Percentiles rank a stretch among this genome's conserved stretches.
Evolutionary conservation across 2,329 filamentous ascomycete species (phyloP).

Genomic region (Aotearoamyces nothofagi): DNA sequence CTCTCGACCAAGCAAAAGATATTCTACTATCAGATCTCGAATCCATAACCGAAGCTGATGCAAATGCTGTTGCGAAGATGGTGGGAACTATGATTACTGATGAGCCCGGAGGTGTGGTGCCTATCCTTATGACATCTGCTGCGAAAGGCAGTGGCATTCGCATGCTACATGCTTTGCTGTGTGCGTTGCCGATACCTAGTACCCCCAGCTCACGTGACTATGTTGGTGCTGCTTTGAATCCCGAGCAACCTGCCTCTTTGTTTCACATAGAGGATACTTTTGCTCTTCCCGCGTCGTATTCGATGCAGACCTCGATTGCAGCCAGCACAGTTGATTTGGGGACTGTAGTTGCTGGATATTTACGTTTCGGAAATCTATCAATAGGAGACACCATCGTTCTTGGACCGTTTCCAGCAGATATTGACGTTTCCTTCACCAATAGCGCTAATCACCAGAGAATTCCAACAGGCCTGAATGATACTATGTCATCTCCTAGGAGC

Average conservation of each 20-base stretch:
- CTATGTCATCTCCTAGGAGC: background rate
- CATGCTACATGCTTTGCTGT: slow-evolving; percentile 67
- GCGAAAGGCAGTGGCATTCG: slow-evolving; percentile 73
- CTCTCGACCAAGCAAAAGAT: slow-evolving; percentile 35
- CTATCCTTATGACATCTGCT: slow-evolving; percentile 77
- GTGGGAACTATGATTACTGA: slow-evolving; percentile 31
- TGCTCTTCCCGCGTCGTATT: slow-evolving; percentile 50
- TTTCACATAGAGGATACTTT: slow-evolving; percentile 93
- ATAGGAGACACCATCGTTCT: slow-evolving; percentile 67
- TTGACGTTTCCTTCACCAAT: slow-evolving; percentile 20
- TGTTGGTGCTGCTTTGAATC: slow-evolving; percentile 35
- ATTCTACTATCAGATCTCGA: slow-evolving; percentile 32
- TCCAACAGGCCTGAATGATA: background rate
- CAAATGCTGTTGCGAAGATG: slow-evolving; percentile 39
- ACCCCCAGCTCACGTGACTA: slow-evolving; percentile 36
- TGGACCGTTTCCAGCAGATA: slow-evolving; percentile 57
- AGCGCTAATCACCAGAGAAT: too few relatives aligned
- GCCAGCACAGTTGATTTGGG: slow-evolving; percentile 32
- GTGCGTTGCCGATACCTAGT: slow-evolving; percentile 55
- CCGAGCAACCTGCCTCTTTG: slow-evolving; percentile 44
- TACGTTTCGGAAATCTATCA: slow-evolving; percentile 63
- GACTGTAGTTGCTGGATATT: slow-evolving; percentile 69
- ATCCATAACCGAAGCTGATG: slow-evolving; percentile 38
- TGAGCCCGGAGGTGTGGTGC: slow-evolving; percentile 37
- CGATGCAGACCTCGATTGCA: slow-evolving; percentile 25